phyloP scores from a whole-genome alignment of 2,329 filamentous ascomycete species.

The Botrytis fabae region DNA sequence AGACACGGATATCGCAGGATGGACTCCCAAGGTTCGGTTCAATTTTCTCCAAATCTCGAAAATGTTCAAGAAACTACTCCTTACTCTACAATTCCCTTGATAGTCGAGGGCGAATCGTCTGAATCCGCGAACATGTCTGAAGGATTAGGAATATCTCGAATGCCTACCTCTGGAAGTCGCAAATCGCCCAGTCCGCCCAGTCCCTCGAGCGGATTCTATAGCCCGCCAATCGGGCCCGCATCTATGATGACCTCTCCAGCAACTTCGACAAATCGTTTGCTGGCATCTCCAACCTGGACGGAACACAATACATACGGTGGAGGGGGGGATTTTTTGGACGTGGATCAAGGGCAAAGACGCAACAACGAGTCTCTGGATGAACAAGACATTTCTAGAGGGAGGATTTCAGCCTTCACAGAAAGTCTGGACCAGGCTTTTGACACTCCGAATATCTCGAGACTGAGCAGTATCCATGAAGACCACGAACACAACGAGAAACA shows the following conservation, averaged over 20 bases:
- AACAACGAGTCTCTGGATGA: conserved; percentile 15
- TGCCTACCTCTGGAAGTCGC: conserved; percentile 3
- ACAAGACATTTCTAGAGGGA: conserved; percentile 24
- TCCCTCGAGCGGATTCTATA: conserved; percentile 12
- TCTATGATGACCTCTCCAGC: conserved; percentile 3
- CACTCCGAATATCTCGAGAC: conserved; percentile 7
- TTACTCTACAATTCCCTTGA: conserved; percentile 1
- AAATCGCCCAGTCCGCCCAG: conserved; percentile 17
- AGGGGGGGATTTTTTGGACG: not conserved
- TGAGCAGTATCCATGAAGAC: conserved; percentile 1
- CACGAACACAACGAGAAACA: conserved; percentile 23
- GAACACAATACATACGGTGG: conserved; percentile 11
- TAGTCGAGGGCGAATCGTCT: not conserved
- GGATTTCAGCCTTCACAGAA: conserved; percentile 25
- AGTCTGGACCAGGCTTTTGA: conserved; percentile 24
- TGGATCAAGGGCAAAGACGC: conserved; percentile 10
- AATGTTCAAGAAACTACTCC: too few species aligned
- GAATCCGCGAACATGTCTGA: conserved; percentile 2
- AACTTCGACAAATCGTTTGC: conserved; percentile 21
- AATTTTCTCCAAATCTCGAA: conserved; percentile 10
- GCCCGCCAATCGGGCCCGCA: not conserved
- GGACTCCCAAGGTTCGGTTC: conserved; percentile 20
- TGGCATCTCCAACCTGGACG: conserved; percentile 26
- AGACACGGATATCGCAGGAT: conserved; percentile 20
- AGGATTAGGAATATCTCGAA: conserved; percentile 20